Evolutionary conservation across 2,329 filamentous ascomycete species (phyloP), one percentile per base, ranked within the genome.

Genomic region (Monosporascus sp.): DNA sequence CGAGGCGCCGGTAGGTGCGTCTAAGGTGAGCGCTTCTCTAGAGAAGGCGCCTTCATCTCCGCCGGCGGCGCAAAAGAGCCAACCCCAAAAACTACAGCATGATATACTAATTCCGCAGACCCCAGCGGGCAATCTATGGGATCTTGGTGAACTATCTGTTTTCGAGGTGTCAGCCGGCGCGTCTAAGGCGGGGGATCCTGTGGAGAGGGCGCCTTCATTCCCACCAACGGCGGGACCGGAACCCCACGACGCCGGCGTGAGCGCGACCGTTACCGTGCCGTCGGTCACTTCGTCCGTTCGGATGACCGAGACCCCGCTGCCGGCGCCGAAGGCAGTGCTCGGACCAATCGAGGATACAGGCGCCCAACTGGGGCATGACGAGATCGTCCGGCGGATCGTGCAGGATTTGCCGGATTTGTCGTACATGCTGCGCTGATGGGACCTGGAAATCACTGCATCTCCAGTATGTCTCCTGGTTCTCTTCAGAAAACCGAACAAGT

Each of bases 321-420:
- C 50, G 20, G 37, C 31, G 36, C 41, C 20, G 18, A 52, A 54
- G 9, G 54, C 51, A 2, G 48, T 55, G 14, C 54, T 61, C 41
- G 56, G 51, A 6, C 56, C 60, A 5, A 50, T 60, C 18, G 51
- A 62, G 39, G 54, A 52, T 17, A 37, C 52, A 8, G 34, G 18
- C 7, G 20, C 34, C 15, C 48, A 56, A 18, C 51, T 56, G 8
- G 57, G 68, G 36, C 65, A 72, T 18, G 68, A 71, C 15, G 61
- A 65, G 18, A 57, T 68, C 17, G 63, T 72, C 48, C 61, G 63
- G 15, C 60, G 56, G 34, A 70, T 76, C 48, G 55, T 77, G 36
- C 61, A 62, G 47, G 65, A 63, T 49, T 62, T 77, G 20, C 74
- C 74, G 3, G 72, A 77, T 60, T 60, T 77, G 39, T 73, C 74